These are phyloP conservation scores for Trichoderma afroharzianum DNA, from an alignment of 2,329 filamentous ascomycete genomes.

Conservation along the genomic window DNA sequence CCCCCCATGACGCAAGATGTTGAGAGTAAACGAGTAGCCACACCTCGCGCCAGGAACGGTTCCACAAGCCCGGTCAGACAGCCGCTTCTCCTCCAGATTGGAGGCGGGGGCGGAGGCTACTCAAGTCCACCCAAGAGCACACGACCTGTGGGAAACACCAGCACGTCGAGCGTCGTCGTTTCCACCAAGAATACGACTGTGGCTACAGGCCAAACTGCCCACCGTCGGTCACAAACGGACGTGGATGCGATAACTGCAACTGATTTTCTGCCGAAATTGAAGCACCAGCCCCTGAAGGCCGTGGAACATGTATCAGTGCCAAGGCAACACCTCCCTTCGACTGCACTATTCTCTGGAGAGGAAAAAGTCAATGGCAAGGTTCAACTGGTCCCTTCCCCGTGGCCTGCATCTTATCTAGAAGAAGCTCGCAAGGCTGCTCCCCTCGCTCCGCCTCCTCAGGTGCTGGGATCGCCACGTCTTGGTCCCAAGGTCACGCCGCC, in stretches of 20 bases:
- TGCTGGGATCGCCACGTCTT: slow-evolving; percentile 1
- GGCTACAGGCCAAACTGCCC: slow-evolving; percentile 16
- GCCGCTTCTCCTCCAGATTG: neutral
- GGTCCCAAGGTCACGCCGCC: slow-evolving; percentile 16
- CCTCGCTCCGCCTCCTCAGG: slow-evolving; percentile 15
- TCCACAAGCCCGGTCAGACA: slow-evolving; percentile 10
- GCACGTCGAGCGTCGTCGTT: neutral
- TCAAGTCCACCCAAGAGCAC: neutral
- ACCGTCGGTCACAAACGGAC: slow-evolving; percentile 20
- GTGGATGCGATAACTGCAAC: slow-evolving; percentile 5
- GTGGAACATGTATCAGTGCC: slow-evolving; percentile 21
- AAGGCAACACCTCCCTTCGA: neutral
- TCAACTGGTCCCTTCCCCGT: neutral
- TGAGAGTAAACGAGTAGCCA: neutral
- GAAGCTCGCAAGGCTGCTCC: slow-evolving; percentile 18
- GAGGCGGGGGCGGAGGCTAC: neutral
- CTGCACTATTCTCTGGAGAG: neutral
- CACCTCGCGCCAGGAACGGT: neutral
- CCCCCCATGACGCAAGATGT: slow-evolving; percentile 20
- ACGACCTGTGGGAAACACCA: neutral
- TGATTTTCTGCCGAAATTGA: slow-evolving; percentile 35
- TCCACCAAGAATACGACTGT: neutral
- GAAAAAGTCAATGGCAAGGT: neutral
- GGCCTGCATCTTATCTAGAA: slow-evolving; percentile 17
- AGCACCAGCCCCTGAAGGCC: slow-evolving; percentile 37